Conservation (phyloP, 2,329 filamentous ascomycete species). For the Calcarisporium arbuscula region DNA sequence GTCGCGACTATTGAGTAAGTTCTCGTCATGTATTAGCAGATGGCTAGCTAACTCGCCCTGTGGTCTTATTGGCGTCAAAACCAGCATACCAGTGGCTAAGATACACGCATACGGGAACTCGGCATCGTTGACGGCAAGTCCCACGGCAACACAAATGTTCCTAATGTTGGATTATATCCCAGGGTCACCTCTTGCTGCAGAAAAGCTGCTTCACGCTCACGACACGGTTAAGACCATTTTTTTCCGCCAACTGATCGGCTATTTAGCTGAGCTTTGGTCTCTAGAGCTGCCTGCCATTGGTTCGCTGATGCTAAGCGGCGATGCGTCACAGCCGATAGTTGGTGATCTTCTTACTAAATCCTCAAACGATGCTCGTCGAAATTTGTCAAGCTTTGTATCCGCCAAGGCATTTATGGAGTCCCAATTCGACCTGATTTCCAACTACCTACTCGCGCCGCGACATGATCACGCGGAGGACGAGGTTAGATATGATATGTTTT, state of each 20-base stretch:
- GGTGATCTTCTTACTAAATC: slow-evolving; percentile 2
- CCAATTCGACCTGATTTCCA: slow-evolving; percentile 4
- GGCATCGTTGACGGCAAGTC: too few relatives aligned
- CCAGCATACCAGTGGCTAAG: slow-evolving; percentile 2
- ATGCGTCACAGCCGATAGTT: slow-evolving; percentile 1
- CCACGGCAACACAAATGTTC: too few relatives aligned
- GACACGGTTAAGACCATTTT: too few relatives aligned
- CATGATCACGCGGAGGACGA: slow-evolving; percentile 8
- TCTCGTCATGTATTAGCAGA: neutral
- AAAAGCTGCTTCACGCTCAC: too few relatives aligned
- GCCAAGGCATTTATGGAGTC: slow-evolving; percentile 4
- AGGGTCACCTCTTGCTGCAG: too few relatives aligned
- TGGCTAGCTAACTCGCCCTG: neutral
- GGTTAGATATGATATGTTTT: slow-evolving; percentile 5
- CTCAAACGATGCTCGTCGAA: slow-evolving; percentile 5
- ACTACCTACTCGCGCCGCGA: slow-evolving; percentile 8
- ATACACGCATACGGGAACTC: slow-evolving; percentile 2
- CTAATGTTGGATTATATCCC: too few relatives aligned
- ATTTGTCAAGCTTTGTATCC: slow-evolving; percentile 4
- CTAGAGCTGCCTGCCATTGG: slow-evolving; percentile 4
- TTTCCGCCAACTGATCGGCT: too few relatives aligned
- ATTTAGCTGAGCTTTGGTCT: too few relatives aligned
- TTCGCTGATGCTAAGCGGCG: neutral
- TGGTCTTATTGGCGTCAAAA: neutral
- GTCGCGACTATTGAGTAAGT: slow-evolving; percentile 5